These are phyloP conservation scores for Aspergillus awamori DNA, from an alignment of 2,329 filamentous ascomycete species.

Conservation along the genomic window DNA sequence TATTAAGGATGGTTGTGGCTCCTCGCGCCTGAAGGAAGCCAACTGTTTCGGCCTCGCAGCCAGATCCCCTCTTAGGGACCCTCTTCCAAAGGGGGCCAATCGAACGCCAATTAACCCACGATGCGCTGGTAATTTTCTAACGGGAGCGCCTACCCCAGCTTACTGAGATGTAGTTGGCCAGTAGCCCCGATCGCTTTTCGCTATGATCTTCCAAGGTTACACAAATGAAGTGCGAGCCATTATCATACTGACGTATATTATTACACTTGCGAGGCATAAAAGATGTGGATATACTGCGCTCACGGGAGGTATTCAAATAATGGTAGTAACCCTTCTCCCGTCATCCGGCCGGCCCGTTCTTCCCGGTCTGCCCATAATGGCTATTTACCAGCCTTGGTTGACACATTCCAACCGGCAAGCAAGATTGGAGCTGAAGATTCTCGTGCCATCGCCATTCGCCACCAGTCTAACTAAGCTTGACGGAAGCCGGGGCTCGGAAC, in stretches of 20 bases:
- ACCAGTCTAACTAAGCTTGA: neutral
- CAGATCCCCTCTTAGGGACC: neutral
- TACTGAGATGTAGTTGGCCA: neutral
- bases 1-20: neutral
- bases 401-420: neutral
- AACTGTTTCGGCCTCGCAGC: constrained; percentile 5
- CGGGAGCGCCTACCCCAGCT: neutral
- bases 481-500: neutral
- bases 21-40: neutral
- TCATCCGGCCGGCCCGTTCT: neutral
- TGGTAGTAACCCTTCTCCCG: neutral
- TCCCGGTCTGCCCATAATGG: neutral
- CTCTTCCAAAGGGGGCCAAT: neutral
- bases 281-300: neutral
- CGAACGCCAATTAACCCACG: neutral
- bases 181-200: neutral
- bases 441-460: neutral
- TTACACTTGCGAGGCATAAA: constrained; percentile 1
- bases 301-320: neutral
- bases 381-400: neutral
- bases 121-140: neutral
- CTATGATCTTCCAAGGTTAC: neutral
- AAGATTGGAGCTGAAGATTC: neutral
- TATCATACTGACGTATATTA: constrained; percentile 2
- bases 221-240: neutral